These are phyloP conservation scores for Penicillium sp. DNA, from an alignment of 2,329 filamentous ascomycete species.

Conservation along the genomic window DNA sequence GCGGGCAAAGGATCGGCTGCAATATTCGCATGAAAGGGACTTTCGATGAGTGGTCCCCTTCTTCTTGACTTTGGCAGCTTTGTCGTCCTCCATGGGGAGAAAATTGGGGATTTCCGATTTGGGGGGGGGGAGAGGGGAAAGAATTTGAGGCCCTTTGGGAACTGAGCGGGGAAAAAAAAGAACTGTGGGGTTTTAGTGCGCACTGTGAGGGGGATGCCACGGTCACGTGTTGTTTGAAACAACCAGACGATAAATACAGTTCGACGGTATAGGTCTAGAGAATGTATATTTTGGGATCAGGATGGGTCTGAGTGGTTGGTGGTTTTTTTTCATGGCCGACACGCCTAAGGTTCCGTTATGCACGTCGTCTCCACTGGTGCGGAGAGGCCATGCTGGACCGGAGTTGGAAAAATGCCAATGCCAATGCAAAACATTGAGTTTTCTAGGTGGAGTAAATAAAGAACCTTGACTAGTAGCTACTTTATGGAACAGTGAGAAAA, in stretches of 20 bases:
- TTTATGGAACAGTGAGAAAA: too few relatives aligned
- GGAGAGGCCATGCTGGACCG: constrained; percentile 8
- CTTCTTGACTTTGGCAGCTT: constrained; percentile 41
- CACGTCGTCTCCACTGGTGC: constrained; percentile 12
- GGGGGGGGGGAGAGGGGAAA: constrained; percentile 29
- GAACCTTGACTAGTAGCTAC: neutral
- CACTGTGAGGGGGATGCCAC: constrained; percentile 16
- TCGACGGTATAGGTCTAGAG: neutral
- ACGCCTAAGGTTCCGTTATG: neutral
- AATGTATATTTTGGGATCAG: neutral
- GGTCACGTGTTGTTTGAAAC: constrained; percentile 18
- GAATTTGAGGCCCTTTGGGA: constrained; percentile 21
- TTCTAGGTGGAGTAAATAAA: neutral
- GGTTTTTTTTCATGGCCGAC: neutral
- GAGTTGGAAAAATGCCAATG: neutral
- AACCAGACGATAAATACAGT: neutral
- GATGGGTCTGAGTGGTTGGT: neutral
- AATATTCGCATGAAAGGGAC: constrained; percentile 50
- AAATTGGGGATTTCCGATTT: constrained; percentile 16
- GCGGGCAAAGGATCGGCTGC: constrained; percentile 49
- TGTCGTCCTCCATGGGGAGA: constrained; percentile 41
- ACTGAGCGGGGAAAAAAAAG: constrained; percentile 39
- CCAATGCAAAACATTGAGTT: neutral
- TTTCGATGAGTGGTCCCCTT: constrained; percentile 45
- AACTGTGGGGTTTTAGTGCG: constrained; percentile 32